Base-by-base conservation (phyloP, 2,329 filamentous ascomycete species). In the Chaetomiaceae sp. region DNA sequence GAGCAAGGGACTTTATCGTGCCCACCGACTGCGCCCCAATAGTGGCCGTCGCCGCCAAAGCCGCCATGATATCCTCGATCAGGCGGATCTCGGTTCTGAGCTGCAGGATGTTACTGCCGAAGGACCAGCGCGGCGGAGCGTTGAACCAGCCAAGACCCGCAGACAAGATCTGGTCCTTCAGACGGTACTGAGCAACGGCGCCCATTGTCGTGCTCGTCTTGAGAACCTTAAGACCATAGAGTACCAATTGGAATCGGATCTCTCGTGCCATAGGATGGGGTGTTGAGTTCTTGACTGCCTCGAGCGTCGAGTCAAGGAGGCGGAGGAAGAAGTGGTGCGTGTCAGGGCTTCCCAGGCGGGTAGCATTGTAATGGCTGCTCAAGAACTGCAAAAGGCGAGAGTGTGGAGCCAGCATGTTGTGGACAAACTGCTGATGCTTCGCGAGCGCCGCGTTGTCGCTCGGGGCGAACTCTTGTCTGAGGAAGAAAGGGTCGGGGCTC, bases 331-430 rank as follows among this genome's bases (percentile, higher is more conserved):
- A 80, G 55, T 82, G 82, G 63, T 96, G 89, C 0, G 87, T 86
- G 65, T 96, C 87, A 1, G 84, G 79, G 61, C 87, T 96, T 23
- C 89, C 87, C 23, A 96, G 77, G n/a, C 91, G 82, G 12, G 88
- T 91, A 2, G 95, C 91, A 67, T 91, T 96, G 73, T 95, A 99
- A 68, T 97, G 92, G 65, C 94, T 99, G 55, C 83, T 85, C 56
- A 99, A 82, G 68, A 97, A 96, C 59, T 95, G 90, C 31, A 96
- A 72, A 23, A 97, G 72, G 22, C 88, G 84, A 49, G 89, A 84
- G 68, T 99, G 94, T 4, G 94, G 94, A 7, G 89, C 85, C 36
- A 99, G 82, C 47, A 92, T 73, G 64, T 94, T 88, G 63, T 95
- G 89, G 2, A 91, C 85, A 25, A 81, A 73, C 63, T 94, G 87